Percentiles rank a stretch among this genome's conserved stretches.
Evolutionary conservation across 2,329 filamentous ascomycete genomes (phyloP).

Genomic region (Clarireedia sp.): DNA sequence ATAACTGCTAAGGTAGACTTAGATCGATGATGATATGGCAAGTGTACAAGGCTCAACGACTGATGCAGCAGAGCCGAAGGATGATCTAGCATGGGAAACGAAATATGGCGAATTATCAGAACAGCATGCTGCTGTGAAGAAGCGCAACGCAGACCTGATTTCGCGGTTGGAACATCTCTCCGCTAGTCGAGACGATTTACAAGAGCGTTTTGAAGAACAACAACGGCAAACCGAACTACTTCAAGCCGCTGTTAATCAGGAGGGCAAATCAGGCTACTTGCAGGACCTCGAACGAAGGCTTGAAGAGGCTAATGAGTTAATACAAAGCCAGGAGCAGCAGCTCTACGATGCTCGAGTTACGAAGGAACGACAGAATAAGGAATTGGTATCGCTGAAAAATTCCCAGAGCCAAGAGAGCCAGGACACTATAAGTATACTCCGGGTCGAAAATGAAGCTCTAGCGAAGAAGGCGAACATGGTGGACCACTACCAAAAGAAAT

Average conservation of each 20-base stretch:
- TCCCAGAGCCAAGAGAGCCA: slow-evolving; percentile 43
- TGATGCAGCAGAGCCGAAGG: neutral
- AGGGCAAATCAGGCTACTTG: slow-evolving; percentile 44
- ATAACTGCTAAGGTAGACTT: neutral
- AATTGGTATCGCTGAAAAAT: slow-evolving; percentile 40
- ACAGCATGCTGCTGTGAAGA: slow-evolving; percentile 48
- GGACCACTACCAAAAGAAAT: slow-evolving; percentile 55
- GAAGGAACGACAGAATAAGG: slow-evolving; percentile 38
- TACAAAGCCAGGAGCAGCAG: slow-evolving; percentile 61
- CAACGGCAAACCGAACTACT: slow-evolving; percentile 37
- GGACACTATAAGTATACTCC: slow-evolving; percentile 53
- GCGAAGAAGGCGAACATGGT: slow-evolving; percentile 56
- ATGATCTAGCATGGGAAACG: slow-evolving; percentile 37
- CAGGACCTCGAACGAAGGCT: slow-evolving; percentile 48
- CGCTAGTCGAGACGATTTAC: slow-evolving; percentile 52
- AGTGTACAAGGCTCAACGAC: neutral
- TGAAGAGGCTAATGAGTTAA: slow-evolving; percentile 62
- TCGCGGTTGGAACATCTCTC: slow-evolving; percentile 53
- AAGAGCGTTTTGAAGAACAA: slow-evolving; percentile 45
- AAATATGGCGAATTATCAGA: slow-evolving; percentile 33
- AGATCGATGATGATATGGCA: slow-evolving; percentile 8
- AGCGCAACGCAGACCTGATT: slow-evolving; percentile 50
- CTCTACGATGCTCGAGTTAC: slow-evolving; percentile 44
- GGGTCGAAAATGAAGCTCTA: slow-evolving; percentile 49
- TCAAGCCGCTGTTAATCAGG: slow-evolving; percentile 36